Base-by-base conservation (phyloP, 2,329 filamentous ascomycete species). In the Fusarium sambucinum region DNA sequence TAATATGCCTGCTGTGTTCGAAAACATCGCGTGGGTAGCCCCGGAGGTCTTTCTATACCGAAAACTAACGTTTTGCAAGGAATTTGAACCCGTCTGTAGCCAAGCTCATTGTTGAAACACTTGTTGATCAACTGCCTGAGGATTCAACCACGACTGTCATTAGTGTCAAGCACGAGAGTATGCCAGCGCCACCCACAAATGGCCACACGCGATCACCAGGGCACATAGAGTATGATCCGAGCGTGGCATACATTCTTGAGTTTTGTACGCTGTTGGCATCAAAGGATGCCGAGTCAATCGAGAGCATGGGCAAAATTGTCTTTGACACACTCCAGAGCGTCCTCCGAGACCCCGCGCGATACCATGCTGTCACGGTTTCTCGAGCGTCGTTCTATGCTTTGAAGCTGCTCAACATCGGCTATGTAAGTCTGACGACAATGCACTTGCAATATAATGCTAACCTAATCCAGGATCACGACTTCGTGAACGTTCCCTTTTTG, bases 161-260 rank as follows among this genome's bases (percentile, higher is more conserved):
- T 69, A 90, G 89, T 19, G 92, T 98, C 46, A 98, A 97, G 80
- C 85, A 93, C n/a, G 95, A 97, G 61, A 85, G 90, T 55, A 87
- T 92, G 33, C 83, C 89, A 12, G 81, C 87, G 10, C 84, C 87
- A 32, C 85, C 90, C 4, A 77, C 86, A 4, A 89, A 90, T 71
- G 88, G 86, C 19, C 77, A 77, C 32, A 50, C 57, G 17, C 46
- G 56, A 11, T 45, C 69, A 6, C 54, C 73, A 5, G 55, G 59
- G 16, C 84, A 86, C 42, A 86, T 90, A 5, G 83, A 85, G 14
- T 99, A 99, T 75, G 93, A 97, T 73, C 94, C 96, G 2, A 89
- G 90, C 2, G 85, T 96, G 52, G 90, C 96, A 0, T 99, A 97
- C 75, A 87, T 97, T n/a, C 84, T 99, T 13, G 96, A 99, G 75